These are phyloP conservation scores for Phytophthora niederhauseri DNA, from an alignment of 352 stramenopile species.

Conservation along the genomic window DNA sequence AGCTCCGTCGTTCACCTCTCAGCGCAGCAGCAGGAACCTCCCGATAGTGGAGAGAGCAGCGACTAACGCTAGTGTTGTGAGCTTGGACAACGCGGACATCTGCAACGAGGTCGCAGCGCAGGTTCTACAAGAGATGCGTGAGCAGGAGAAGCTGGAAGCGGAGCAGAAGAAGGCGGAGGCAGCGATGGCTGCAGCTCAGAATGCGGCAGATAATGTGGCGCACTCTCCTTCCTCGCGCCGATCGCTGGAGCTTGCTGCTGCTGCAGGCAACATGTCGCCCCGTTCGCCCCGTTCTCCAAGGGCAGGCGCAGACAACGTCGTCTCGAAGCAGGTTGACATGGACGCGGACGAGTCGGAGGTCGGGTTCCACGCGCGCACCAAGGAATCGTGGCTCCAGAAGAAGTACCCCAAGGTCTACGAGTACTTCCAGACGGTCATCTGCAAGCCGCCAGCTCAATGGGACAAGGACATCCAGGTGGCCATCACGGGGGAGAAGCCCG, in stretches of 20 bases:
- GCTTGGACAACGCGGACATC: conserved; percentile 36
- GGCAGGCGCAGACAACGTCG: conserved; percentile 28
- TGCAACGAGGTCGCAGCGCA: conserved; percentile 52
- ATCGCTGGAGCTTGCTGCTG: conserved; percentile 25
- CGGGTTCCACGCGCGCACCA: conserved; percentile 46
- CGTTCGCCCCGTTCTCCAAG: conserved; percentile 22
- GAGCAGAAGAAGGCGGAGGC: conserved; percentile 32
- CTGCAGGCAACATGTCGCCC: conserved; percentile 15
- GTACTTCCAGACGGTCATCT: conserved; percentile 76
- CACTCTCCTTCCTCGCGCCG: conserved; percentile 28
- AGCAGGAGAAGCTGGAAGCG: conserved; percentile 49
- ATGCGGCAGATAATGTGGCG: conserved; percentile 23
- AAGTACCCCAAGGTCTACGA: conserved; percentile 48
- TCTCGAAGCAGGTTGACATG: conserved; percentile 73
- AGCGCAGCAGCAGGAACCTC: conserved; percentile 28
- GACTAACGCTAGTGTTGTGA: conserved; percentile 36
- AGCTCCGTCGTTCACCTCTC: conserved; percentile 19
- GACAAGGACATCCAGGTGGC: conserved; percentile 88
- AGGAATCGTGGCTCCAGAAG: conserved; percentile 62
- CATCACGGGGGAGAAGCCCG: conserved; percentile 79
- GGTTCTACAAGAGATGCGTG: conserved; percentile 54
- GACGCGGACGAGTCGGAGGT: conserved; percentile 51
- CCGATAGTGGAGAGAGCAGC: conserved; percentile 16
- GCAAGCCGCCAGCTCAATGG: conserved; percentile 71
- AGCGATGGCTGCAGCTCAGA: conserved; percentile 7